Evolutionary conservation across 192 early-diverging fungal genomes (phyloP).

Genomic region (Coemansia sp.): DNA sequence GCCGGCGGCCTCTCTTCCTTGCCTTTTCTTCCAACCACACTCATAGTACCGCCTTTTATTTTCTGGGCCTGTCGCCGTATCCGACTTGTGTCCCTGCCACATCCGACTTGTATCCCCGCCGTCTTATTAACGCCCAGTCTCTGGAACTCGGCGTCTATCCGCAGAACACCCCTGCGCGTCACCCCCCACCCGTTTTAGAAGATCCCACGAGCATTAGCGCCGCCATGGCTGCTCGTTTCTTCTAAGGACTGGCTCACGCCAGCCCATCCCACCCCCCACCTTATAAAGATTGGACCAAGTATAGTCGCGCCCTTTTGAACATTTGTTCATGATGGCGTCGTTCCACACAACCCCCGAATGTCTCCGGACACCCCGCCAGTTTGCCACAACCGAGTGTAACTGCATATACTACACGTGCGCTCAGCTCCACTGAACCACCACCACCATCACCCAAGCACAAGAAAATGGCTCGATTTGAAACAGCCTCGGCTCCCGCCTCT

Average conservation of each 20-base stretch:
- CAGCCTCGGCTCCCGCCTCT: conserved; percentile 22
- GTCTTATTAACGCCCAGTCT: conserved; percentile 22
- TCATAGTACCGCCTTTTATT: neutral
- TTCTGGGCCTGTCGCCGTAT: too few relatives aligned
- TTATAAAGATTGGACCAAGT: conserved; percentile 8
- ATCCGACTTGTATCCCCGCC: neutral
- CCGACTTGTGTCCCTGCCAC: too few relatives aligned
- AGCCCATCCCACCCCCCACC: conserved; percentile 12
- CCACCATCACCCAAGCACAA: too few relatives aligned
- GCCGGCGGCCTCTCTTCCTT: too few relatives aligned
- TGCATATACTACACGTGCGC: conserved; percentile 48
- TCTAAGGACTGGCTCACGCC: conserved; percentile 45
- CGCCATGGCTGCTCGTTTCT: conserved; percentile 50
- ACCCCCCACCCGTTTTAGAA: conserved; percentile 33
- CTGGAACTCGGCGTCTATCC: conserved; percentile 15
- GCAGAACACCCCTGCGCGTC: conserved; percentile 16
- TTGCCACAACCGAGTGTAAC: conserved; percentile 32
- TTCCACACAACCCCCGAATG: conserved; percentile 24
- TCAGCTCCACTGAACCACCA: conserved; percentile 24
- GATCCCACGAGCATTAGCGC: conserved; percentile 34
- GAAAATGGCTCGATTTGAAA: conserved; percentile 27
- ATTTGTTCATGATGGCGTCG: conserved; percentile 50
- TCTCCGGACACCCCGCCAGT: conserved; percentile 40
- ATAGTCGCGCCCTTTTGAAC: conserved; percentile 22
- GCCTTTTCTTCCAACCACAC: too few relatives aligned